Percentiles rank a stretch among this genome's conserved stretches.
These are phyloP conservation scores for Dryadomyces sulphureus DNA, from an alignment of 2,329 filamentous ascomycete species.

Conservation along the genomic window DNA sequence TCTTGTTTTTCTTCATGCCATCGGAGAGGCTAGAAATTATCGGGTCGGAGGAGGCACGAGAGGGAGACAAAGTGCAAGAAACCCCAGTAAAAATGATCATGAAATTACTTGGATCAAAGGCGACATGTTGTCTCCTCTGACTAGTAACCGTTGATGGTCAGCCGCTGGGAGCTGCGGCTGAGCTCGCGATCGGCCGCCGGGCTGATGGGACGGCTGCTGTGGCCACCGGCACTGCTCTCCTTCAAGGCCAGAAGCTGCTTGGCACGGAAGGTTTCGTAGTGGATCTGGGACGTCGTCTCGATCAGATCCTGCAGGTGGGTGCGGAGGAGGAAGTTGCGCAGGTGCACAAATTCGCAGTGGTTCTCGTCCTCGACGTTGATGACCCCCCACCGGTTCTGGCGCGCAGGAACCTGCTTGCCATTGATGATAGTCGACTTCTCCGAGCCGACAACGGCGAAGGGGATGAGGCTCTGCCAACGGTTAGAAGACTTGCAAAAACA, in stretches of 20 bases:
- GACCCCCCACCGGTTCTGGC: conserved; percentile 98
- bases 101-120: not conserved
- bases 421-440: conserved; percentile 97
- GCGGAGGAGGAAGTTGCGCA: conserved; percentile 95
- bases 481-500: not conserved
- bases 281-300: conserved; percentile 98
- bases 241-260: conserved; percentile 97
- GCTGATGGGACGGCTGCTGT: conserved; percentile 83
- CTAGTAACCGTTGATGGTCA: conserved; percentile 99
- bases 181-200: conserved; percentile 88
- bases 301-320: conserved; percentile 98
- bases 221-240: conserved; percentile 73
- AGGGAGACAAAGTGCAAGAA: not conserved
- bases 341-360: conserved; percentile 98
- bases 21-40: not conserved
- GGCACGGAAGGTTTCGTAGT: conserved; percentile 99
- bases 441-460: conserved; percentile 94
- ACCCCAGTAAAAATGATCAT: not conserved
- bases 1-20: not conserved
- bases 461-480: conserved; percentile 60
- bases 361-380: conserved; percentile 99
- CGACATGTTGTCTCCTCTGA: not conserved
- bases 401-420: conserved; percentile 91
- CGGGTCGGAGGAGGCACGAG: conserved; percentile 1
- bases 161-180: conserved; percentile 90